Evolutionary conservation across 2,329 filamentous ascomycete species (phyloP).

Genomic region (Claviceps pusilla): DNA sequence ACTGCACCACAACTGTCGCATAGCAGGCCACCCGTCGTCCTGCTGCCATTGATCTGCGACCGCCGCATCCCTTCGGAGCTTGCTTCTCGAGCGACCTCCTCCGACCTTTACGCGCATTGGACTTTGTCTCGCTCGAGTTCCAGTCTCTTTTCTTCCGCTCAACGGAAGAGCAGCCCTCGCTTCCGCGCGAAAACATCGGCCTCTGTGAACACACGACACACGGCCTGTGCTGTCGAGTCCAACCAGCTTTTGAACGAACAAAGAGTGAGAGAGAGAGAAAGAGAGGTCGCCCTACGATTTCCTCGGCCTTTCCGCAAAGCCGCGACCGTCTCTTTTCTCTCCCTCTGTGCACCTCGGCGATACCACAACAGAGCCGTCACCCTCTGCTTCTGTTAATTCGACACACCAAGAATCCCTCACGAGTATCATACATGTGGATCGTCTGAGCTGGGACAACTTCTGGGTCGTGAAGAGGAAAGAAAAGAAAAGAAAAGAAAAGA

Average conservation of each 20-base stretch:
- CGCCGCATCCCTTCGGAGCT: background rate
- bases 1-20: slow-evolving; percentile 1
- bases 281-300: background rate
- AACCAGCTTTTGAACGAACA: background rate
- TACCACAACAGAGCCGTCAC: background rate
- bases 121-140: background rate
- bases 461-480: background rate
- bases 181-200: background rate
- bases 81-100: background rate
- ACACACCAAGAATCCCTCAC: background rate
- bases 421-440: background rate
- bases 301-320: background rate
- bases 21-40: background rate
- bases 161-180: background rate
- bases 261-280: background rate
- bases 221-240: background rate
- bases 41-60: background rate
- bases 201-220: background rate
- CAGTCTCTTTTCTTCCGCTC: background rate
- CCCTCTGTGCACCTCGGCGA: background rate
- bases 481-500: background rate
- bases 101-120: background rate
- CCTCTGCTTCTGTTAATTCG: background rate
- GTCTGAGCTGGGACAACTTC: background rate
- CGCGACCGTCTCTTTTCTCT: background rate